A percentile compares a stretch with the other conserved stretches of the same genome.
Evolutionary conservation across 2,329 filamentous ascomycete species (phyloP).

Genomic region (Arthrobotrys sinensis): DNA sequence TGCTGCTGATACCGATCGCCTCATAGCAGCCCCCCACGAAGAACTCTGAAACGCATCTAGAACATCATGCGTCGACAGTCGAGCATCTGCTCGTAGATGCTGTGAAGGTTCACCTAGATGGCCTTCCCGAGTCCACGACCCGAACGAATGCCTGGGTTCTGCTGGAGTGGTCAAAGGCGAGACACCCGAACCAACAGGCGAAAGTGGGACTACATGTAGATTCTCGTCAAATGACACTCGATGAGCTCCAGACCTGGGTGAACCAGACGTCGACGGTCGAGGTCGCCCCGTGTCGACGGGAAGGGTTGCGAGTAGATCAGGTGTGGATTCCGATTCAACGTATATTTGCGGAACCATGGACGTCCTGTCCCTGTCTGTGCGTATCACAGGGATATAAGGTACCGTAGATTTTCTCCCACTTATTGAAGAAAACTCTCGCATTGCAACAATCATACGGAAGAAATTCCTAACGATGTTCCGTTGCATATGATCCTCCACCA

Average conservation of each 20-base stretch:
- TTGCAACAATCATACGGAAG: slow-evolving; percentile 81
- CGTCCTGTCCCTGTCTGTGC: slow-evolving; percentile 51
- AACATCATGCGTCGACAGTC: slow-evolving; percentile 62
- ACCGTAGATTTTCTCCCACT: slow-evolving; percentile 61
- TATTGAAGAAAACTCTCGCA: slow-evolving; percentile 61
- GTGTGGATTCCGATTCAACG: slow-evolving; percentile 58
- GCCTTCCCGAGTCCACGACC: slow-evolving; percentile 48
- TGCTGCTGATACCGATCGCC: slow-evolving; percentile 55
- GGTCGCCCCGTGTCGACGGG: slow-evolving; percentile 5
- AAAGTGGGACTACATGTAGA: slow-evolving; percentile 46
- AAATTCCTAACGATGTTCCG: slow-evolving; percentile 92
- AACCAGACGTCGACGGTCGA: slow-evolving; percentile 36
- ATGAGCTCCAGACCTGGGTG: slow-evolving; percentile 29
- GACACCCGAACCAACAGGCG: slow-evolving; percentile 57
- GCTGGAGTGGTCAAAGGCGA: slow-evolving; percentile 62
- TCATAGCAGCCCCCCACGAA: slow-evolving; percentile 61
- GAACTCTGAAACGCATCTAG: slow-evolving; percentile 62
- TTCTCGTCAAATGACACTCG: slow-evolving; percentile 51
- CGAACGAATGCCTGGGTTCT: slow-evolving; percentile 29
- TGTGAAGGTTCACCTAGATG: slow-evolving; percentile 34
- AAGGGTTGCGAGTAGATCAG: slow-evolving; percentile 39
- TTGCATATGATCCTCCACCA: slow-evolving; percentile 93
- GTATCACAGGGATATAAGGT: slow-evolving; percentile 56
- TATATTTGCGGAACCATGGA: slow-evolving; percentile 58
- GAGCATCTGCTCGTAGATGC: slow-evolving; percentile 53